Base-by-base conservation (phyloP, 1,284 basidiomycete genomes). In the Ceratorhiza oryzae-sativae region DNA sequence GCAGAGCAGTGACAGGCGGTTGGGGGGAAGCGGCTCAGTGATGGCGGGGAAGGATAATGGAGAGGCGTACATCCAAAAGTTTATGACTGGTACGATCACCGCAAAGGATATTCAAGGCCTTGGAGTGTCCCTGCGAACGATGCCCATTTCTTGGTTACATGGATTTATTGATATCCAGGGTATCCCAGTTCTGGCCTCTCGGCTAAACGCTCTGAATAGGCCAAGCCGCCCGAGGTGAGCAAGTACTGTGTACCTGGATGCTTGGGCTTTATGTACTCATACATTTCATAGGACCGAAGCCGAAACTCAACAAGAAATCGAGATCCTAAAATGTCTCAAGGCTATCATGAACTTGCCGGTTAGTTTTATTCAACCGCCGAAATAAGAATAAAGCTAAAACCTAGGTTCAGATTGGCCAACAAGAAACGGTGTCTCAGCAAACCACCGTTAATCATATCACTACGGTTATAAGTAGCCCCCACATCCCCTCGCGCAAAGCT, bases 1-100 rank as follows among this genome's bases (percentile, higher is more conserved):
- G 75, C 86, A 89, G 75, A 85, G 86, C 77, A 83, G 83, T 46
- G 86, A 84, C 76, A 88, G 84, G 77, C 87, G 88, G 76, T 80
- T 79, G 23, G 88, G 90, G 72, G 77, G 88, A 88, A 15, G 86
- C 86, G 74, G 77, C 73, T 23, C 78, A 80, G 83, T 30, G 84
- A 85, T 51, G 74, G 79, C 32, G 80, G 86, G 20, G n/a, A 87
- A 88, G 72, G 88, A 90, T 73, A 60, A 60, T 13, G 93, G 93
- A 1, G 90, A 94, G 79, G 95, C 89, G 90, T 97, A 94, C 79
- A 89, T 97, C 76, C 88, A 90, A 80, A 94, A 90, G 80, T 95
- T 97, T 79, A 84, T 97, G 80, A 92, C 95, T 78, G 88, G 88
- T 74, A 91, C 92, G 4, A 90, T 96, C 59, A 95, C 90, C 1